These are phyloP conservation scores for Pyrenopolyporus hunteri DNA, from an alignment of 495 filamentous ascomycete genomes.

Conservation along the genomic window DNA sequence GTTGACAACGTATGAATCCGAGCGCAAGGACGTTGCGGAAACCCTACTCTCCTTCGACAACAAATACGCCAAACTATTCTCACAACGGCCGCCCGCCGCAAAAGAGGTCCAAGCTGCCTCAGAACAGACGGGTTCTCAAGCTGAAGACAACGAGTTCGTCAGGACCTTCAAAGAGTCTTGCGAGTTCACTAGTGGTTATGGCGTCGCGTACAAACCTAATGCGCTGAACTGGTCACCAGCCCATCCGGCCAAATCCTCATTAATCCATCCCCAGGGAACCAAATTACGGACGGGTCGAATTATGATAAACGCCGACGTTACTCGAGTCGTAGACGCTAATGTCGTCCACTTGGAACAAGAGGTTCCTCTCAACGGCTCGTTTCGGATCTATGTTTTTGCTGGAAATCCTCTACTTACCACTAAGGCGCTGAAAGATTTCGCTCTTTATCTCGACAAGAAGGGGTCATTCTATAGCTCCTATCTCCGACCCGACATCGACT, in stretches of 20 bases:
- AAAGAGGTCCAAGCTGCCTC: constrained; percentile 55
- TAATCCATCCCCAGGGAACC: constrained; percentile 68
- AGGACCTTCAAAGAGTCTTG: constrained; percentile 74
- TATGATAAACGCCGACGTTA: constrained; percentile 77
- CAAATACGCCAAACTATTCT: constrained; percentile 72
- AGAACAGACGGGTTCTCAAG: constrained; percentile 29
- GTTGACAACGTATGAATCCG: constrained; percentile 73
- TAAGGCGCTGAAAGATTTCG: constrained; percentile 69
- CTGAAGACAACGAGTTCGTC: constrained; percentile 70
- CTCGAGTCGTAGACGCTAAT: constrained; percentile 83
- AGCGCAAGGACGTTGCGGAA: constrained; percentile 72
- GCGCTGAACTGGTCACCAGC: constrained; percentile 66
- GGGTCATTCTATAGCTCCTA: constrained; percentile 73
- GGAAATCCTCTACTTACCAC: constrained; percentile 65
- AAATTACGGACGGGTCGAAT: constrained; percentile 72
- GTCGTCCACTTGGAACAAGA: constrained; percentile 88
- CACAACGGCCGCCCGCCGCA: constrained; percentile 61
- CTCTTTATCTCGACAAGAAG: constrained; percentile 65
- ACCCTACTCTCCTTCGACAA: constrained; percentile 76
- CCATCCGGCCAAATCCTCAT: constrained; percentile 71
- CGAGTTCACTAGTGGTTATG: constrained; percentile 73
- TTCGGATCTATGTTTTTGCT: constrained; percentile 83
- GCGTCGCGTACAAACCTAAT: constrained; percentile 70
- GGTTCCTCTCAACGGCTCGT: constrained; percentile 83
- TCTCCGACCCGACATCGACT: constrained; percentile 62